phyloP scores from a whole-genome alignment of 768 basidiomycete species.

The Cyclocybe cylindracea region DNA sequence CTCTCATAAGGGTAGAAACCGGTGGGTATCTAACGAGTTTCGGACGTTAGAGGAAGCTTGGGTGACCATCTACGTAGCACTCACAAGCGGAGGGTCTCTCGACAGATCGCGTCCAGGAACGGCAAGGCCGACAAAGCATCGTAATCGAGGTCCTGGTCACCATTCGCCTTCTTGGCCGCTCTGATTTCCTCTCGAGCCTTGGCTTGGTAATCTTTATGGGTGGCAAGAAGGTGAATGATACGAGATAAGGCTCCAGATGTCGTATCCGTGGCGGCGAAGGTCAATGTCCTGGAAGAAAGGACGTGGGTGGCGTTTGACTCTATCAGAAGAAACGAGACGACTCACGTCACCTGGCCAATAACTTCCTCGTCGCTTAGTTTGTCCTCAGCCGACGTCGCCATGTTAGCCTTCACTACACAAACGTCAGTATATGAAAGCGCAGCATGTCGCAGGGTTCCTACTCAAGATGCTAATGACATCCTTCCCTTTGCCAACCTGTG shows the following conservation, averaged over 20 bases:
- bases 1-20: slow-evolving; percentile 5
- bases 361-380: slow-evolving; percentile 32
- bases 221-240: slow-evolving; percentile 28
- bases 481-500: slow-evolving; percentile 36
- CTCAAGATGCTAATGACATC: slow-evolving; percentile 47
- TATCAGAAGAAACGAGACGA: neutral
- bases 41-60: neutral
- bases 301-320: neutral
- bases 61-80: neutral
- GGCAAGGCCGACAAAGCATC: slow-evolving; percentile 34
- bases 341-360: slow-evolving; percentile 29
- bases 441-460: slow-evolving; percentile 17
- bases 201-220: slow-evolving; percentile 34
- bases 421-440: neutral
- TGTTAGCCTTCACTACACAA: slow-evolving; percentile 33
- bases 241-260: slow-evolving; percentile 35
- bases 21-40: slow-evolving; percentile 21
- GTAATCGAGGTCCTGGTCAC: slow-evolving; percentile 25
- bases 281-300: slow-evolving; percentile 26
- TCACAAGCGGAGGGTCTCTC: slow-evolving; percentile 37
- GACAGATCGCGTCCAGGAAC: slow-evolving; percentile 37
- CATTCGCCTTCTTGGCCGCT: slow-evolving; percentile 20
- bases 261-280: slow-evolving; percentile 40
- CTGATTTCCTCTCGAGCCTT: slow-evolving; percentile 33
- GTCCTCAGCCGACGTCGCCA: slow-evolving; percentile 25